Conservation (phyloP, 2,329 filamentous ascomycete species). For the Cadophora malorum region DNA sequence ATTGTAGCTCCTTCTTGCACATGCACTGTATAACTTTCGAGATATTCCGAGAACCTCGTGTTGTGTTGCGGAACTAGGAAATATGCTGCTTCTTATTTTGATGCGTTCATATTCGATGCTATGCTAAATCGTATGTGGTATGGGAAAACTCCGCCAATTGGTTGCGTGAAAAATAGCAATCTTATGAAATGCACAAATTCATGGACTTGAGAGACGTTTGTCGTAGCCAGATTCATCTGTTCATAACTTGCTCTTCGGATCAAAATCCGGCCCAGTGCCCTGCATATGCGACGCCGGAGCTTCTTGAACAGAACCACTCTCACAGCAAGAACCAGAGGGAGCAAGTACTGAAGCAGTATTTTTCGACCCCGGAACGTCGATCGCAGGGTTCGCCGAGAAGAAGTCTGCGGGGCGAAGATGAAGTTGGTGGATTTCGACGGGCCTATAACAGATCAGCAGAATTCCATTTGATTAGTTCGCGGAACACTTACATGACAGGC, state of each 20-base stretch:
- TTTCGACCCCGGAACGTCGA: conserved; percentile 72
- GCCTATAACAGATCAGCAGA: conserved; percentile 46
- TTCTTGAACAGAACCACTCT: conserved; percentile 35
- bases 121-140: neutral
- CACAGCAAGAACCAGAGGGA: conserved; percentile 31
- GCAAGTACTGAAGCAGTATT: conserved; percentile 36
- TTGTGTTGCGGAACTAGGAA: neutral
- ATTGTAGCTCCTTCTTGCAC: neutral
- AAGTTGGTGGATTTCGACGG: conserved; percentile 80
- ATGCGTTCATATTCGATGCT: neutral
- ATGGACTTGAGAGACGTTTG: no score
- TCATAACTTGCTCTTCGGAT: conserved; percentile 36
- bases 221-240: no score
- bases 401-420: conserved; percentile 66
- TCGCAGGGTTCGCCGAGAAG: conserved; percentile 61
- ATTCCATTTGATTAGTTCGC: neutral
- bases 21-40: neutral
- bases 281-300: conserved; percentile 34
- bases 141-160: neutral
- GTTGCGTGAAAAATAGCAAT: neutral
- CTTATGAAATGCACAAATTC: no score
- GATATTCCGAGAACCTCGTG: neutral
- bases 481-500: conserved; percentile 70
- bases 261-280: conserved; percentile 35
- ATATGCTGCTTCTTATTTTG: neutral